A percentile compares a stretch with the other conserved stretches of the same genome.
phyloP scores from a whole-genome alignment of 768 basidiomycete species.

The Termitomyces sp. region DNA sequence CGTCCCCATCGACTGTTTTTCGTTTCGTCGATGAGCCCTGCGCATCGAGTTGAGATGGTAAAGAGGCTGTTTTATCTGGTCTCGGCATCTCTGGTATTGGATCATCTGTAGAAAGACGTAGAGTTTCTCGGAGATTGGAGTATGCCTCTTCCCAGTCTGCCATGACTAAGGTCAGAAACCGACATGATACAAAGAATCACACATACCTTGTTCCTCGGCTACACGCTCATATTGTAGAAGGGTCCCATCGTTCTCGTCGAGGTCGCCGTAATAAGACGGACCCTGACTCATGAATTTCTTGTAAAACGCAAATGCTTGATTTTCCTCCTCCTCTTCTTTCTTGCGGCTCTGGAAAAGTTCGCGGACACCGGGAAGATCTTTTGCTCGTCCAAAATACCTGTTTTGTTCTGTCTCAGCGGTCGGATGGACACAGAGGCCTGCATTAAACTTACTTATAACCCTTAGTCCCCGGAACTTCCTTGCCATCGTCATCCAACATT shows the following conservation, averaged over 20 bases:
- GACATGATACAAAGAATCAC: neutral
- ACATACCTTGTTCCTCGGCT: constrained; percentile 69
- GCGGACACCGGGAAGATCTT: constrained; percentile 90
- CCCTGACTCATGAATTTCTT: constrained; percentile 88
- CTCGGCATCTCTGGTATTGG: constrained; percentile 49
- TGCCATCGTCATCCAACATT: constrained; percentile 92
- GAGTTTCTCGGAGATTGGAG: constrained; percentile 43
- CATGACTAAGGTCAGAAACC: neutral
- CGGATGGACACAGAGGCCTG: neutral
- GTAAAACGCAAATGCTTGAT: constrained; percentile 65
- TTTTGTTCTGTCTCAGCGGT: neutral
- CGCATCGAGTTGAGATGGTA: constrained; percentile 9
- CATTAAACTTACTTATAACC: constrained; percentile 79
- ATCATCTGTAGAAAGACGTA: constrained; percentile 46
- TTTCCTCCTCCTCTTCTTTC: constrained; percentile 87
- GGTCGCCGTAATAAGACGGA: constrained; percentile 81
- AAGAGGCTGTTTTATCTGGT: constrained; percentile 12
- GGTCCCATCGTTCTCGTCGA: constrained; percentile 71
- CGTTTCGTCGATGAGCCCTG: neutral
- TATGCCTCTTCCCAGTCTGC: constrained; percentile 67
- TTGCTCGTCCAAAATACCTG: constrained; percentile 96
- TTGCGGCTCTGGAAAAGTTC: constrained; percentile 90
- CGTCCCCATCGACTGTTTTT: neutral
- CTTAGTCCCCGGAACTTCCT: constrained; percentile 93
- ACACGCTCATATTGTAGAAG: constrained; percentile 66